Evolutionary conservation across 768 basidiomycete species (phyloP), one percentile per base, ranked within the genome.

Genomic region (Paxillus ammoniavirescens): DNA sequence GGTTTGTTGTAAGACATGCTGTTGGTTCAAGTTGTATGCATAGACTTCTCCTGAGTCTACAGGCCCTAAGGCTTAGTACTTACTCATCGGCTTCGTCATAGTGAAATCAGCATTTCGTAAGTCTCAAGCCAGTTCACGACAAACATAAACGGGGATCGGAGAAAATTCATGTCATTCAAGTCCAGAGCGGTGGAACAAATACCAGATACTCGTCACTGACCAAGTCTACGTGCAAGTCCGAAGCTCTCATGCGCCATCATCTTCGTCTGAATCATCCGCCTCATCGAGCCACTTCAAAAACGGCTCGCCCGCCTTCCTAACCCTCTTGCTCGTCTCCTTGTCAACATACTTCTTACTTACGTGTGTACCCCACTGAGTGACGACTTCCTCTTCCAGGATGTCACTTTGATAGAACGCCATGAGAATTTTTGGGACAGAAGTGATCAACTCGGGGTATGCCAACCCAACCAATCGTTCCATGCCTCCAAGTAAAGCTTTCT

Each of bases 311-410:
- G 93, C 93, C 77, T 95, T 96, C 62, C 95, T 80, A 48, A 99
- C 94, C 73, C 85, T 94, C 83, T 98, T 98, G 71, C 89, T 91
- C 43, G 83, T 88, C 26, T 98, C 94, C 73, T 89, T 93, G 72
- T 96, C 91, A 42, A 94, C 91, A 66, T 93, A 96, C 75, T 98
- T 97, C 80, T 90, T 96, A 74, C 88, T 91, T 67, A 94, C 92
- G 62, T 96, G 94, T 4, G 92, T 96, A 8, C 94, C 94, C 96
- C 94, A 98, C 58, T 94, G 85, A 9, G 78, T 84, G 47, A 95
- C 77, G 6, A 96, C 80, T 23, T 92, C 93, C 69, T 99, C 97
- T 7, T 98, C 94, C 49, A 99, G 74, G 15, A 98, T 76, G 61
- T 98, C 97, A 38, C 76, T 81, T 70, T 98, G 94, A 70, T 98